A percentile compares a stretch with the other conserved stretches of the same genome.
phyloP scores from a whole-genome alignment of 768 basidiomycete genomes.

The Pluteus cervinus region DNA sequence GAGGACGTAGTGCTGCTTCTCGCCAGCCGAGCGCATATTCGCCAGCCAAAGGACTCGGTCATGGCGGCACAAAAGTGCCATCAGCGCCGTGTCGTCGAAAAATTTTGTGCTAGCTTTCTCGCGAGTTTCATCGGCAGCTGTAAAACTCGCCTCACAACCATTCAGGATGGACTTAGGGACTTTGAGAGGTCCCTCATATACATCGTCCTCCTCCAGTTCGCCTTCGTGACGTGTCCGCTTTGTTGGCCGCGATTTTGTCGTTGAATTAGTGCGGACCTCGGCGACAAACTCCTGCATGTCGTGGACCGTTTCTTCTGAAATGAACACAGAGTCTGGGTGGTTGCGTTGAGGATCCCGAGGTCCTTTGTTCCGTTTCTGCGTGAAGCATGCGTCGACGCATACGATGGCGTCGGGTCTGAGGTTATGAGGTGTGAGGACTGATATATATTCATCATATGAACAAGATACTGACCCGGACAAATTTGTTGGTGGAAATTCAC shows the following conservation, averaged over 20 bases:
- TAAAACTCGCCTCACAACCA: slow-evolving; percentile 25
- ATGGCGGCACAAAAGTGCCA: slow-evolving; percentile 31
- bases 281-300: slow-evolving; percentile 15
- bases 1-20: slow-evolving; percentile 26
- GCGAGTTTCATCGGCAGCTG: slow-evolving; percentile 18
- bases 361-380: slow-evolving; percentile 19
- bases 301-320: slow-evolving; percentile 13
- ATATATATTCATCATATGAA: slow-evolving; percentile 1
- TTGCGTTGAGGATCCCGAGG: slow-evolving; percentile 11
- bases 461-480: slow-evolving; percentile 6
- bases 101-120: slow-evolving; percentile 22
- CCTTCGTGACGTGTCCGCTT: not conserved
- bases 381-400: slow-evolving; percentile 27
- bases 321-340: slow-evolving; percentile 16
- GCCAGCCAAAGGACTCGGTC: slow-evolving; percentile 26
- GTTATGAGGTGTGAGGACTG: not conserved
- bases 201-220: slow-evolving; percentile 7
- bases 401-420: slow-evolving; percentile 19
- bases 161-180: slow-evolving; percentile 24
- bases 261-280: slow-evolving; percentile 2
- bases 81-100: slow-evolving; percentile 26
- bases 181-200: slow-evolving; percentile 15
- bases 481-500: slow-evolving; percentile 8
- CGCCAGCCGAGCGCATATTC: slow-evolving; percentile 29
- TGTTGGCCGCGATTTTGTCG: not conserved